Evolutionary conservation across 768 basidiomycete species (phyloP).

Genomic region (Calocybe indica): DNA sequence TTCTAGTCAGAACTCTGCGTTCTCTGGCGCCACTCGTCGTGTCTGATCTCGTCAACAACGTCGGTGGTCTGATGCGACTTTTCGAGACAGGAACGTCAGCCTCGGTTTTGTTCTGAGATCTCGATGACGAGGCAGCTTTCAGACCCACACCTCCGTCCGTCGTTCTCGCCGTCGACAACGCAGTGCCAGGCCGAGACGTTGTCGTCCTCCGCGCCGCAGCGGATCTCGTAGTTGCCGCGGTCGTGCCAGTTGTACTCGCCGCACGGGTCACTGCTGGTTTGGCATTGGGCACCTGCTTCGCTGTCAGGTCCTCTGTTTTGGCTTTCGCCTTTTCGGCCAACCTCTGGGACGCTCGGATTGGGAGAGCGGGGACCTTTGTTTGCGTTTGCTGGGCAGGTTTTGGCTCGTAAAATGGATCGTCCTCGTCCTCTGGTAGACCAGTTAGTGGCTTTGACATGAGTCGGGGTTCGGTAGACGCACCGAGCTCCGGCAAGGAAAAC

Average conservation of each 20-base stretch:
- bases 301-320: neutral
- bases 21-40: too few relatives aligned
- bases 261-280: neutral
- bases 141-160: too few relatives aligned
- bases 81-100: too few relatives aligned
- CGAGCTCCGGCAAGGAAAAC: conserved; percentile 21
- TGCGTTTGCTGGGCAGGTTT: conserved; percentile 1
- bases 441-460: neutral
- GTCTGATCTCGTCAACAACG: too few relatives aligned
- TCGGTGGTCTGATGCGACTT: too few relatives aligned
- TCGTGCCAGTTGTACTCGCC: neutral
- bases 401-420: conserved; percentile 21
- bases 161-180: too few relatives aligned
- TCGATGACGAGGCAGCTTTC: too few relatives aligned
- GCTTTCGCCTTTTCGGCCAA: neutral
- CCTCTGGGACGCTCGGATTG: neutral
- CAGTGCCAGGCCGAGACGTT: too few relatives aligned
- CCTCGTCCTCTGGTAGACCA: conserved; percentile 11
- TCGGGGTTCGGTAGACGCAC: conserved; percentile 9
- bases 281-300: neutral
- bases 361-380: neutral
- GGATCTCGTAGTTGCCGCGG: neutral
- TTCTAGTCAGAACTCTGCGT: too few relatives aligned
- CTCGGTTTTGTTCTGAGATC: too few relatives aligned
- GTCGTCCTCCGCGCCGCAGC: too few relatives aligned